Evolutionary conservation across 2,329 filamentous ascomycete genomes (phyloP).

Genomic region (Clonostachys rhizophaga): DNA sequence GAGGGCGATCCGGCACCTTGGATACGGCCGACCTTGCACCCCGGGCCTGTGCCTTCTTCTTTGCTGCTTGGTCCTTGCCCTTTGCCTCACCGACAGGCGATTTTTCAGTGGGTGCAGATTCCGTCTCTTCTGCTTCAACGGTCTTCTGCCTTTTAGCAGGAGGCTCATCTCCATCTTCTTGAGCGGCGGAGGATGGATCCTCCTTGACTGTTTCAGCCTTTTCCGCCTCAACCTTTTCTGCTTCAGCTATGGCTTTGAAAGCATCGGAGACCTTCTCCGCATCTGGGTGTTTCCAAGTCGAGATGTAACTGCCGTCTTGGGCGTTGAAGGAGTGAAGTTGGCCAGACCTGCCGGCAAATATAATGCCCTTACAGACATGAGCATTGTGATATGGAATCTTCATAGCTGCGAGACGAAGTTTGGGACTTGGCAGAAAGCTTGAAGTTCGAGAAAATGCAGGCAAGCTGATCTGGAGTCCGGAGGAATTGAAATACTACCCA

Average conservation of each 20-base stretch:
- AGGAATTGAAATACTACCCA: background rate
- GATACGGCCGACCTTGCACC: constrained; percentile 11
- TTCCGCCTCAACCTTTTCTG: constrained; percentile 2
- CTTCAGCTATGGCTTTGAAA: constrained; percentile 8
- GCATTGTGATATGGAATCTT: constrained; percentile 63
- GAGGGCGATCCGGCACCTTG: constrained; percentile 45
- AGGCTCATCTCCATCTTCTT: constrained; percentile 17
- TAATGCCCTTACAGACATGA: constrained; percentile 44
- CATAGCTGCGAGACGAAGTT: constrained; percentile 19
- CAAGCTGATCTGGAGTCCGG: too few relatives aligned
- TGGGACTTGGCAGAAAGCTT: too few relatives aligned
- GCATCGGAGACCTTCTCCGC: constrained; percentile 23
- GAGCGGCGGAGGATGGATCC: constrained; percentile 4
- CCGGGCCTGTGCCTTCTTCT: constrained; percentile 11
- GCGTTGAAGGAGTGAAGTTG: constrained; percentile 65
- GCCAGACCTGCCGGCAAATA: constrained; percentile 72
- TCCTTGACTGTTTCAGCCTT: constrained; percentile 4
- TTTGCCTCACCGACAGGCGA: constrained; percentile 6
- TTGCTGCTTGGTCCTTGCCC: constrained; percentile 5
- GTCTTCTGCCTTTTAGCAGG: constrained; percentile 27
- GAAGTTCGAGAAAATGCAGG: too few relatives aligned
- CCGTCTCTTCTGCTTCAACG: constrained; percentile 9
- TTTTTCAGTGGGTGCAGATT: constrained; percentile 7
- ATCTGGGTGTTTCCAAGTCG: constrained; percentile 54
- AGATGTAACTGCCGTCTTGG: constrained; percentile 51